These are phyloP conservation scores for Gossypium lobatum DNA, from an alignment of 441 rosid species.

Conservation along the genomic window DNA sequence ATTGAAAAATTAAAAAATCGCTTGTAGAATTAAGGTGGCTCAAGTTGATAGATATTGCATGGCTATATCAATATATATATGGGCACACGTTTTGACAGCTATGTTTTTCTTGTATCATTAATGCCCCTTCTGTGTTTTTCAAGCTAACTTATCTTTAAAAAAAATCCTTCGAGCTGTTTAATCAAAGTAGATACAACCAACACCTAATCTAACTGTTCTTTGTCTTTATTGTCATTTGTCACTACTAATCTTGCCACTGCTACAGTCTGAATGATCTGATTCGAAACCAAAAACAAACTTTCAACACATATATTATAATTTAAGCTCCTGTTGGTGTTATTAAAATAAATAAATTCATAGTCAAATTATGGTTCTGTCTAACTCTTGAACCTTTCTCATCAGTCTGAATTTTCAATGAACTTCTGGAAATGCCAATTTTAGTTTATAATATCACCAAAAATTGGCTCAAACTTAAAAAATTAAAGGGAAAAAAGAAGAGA, in stretches of 20 bases:
- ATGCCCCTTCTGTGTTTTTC: conserved; percentile 20
- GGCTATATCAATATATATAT: background rate
- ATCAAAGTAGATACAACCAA: conserved; percentile 45
- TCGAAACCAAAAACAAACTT: background rate
- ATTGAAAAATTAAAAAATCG: background rate
- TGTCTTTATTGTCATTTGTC: background rate
- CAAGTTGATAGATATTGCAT: background rate
- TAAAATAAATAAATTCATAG: conserved; percentile 4
- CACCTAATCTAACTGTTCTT: conserved; percentile 25
- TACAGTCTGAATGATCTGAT: background rate
- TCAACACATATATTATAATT: background rate
- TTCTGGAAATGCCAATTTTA: background rate
- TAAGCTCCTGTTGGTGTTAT: background rate
- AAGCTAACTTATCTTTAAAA: conserved; percentile 3
- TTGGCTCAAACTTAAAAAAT: background rate
- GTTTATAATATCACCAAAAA: background rate
- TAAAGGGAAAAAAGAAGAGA: background rate
- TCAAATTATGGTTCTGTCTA: conserved; percentile 7
- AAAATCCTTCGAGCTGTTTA: background rate
- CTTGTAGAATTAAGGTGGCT: background rate
- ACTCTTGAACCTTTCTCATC: background rate
- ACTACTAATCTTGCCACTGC: background rate
- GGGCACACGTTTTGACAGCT: conserved; percentile 5
- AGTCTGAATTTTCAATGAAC: background rate
- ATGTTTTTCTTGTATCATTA: conserved; percentile 25